These are phyloP conservation scores for Aspergillus sp. DNA, from an alignment of 2,329 filamentous ascomycete species.

Conservation along the genomic window DNA sequence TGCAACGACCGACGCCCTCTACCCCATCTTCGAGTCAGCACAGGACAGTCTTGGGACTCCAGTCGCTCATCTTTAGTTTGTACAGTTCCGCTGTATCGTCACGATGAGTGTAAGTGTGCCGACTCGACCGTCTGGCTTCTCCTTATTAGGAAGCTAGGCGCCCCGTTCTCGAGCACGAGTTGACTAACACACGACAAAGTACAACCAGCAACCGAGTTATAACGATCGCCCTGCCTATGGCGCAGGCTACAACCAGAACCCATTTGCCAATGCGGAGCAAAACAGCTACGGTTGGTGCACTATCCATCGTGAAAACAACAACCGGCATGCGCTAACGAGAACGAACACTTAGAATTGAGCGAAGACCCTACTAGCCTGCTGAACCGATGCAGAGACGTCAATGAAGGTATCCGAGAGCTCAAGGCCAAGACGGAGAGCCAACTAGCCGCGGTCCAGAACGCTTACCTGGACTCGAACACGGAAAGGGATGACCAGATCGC, in stretches of 20 bases:
- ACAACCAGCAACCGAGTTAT: slow-evolving; percentile 26
- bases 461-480: slow-evolving; percentile 75
- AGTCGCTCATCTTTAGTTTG: background rate
- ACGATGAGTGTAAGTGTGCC: slow-evolving; percentile 25
- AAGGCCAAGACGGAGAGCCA: slow-evolving; percentile 60
- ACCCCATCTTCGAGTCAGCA: background rate
- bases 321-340: slow-evolving; percentile 4
- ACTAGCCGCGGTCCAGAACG: slow-evolving; percentile 66
- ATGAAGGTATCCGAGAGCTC: slow-evolving; percentile 75
- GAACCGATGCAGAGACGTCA: slow-evolving; percentile 82
- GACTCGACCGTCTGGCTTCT: background rate
- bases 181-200: slow-evolving; percentile 32
- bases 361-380: slow-evolving; percentile 76
- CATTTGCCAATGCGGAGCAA: slow-evolving; percentile 37
- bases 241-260: slow-evolving; percentile 36
- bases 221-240: slow-evolving; percentile 58
- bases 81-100: slow-evolving; percentile 5
- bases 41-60: background rate
- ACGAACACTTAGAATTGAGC: slow-evolving; percentile 46
- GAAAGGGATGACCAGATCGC: slow-evolving; percentile 67
- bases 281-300: slow-evolving; percentile 40
- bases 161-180: slow-evolving; percentile 25
- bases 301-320: background rate
- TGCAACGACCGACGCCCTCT: slow-evolving; percentile 4
- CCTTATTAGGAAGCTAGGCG: background rate